These are phyloP conservation scores for Jimgerdemannia lactiflua DNA, from an alignment of 192 early-diverging fungal species.

Conservation along the genomic window DNA sequence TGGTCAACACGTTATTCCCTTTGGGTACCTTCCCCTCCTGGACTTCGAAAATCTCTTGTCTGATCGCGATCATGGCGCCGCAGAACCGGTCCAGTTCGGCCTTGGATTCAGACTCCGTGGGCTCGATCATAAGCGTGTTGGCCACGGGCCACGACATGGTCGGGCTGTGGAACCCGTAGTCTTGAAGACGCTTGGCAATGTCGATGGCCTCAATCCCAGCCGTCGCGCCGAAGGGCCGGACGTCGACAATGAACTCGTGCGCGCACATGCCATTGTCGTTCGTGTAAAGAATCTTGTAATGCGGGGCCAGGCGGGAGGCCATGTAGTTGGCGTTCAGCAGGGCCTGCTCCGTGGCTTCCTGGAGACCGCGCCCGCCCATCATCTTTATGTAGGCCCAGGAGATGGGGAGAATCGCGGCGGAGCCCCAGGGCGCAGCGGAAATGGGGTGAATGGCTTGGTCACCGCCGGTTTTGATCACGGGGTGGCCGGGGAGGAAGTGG, in stretches of 20 bases:
- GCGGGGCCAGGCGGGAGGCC: slow-evolving; percentile 81
- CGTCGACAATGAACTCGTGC: slow-evolving; percentile 99
- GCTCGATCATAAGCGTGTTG: slow-evolving; percentile 99
- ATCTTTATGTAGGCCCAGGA: slow-evolving; percentile 99
- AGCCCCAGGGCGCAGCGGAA: slow-evolving; percentile 96
- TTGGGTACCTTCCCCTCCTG: slow-evolving; percentile 83
- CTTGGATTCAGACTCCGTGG: slow-evolving; percentile 95
- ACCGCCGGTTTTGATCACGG: slow-evolving; percentile 70
- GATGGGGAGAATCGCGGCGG: slow-evolving; percentile 94
- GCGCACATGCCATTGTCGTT: slow-evolving; percentile 96
- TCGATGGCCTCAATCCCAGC: slow-evolving; percentile 92
- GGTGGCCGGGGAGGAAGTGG: slow-evolving; percentile 93
- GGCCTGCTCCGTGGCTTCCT: slow-evolving; percentile 83
- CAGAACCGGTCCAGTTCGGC: slow-evolving; percentile 96
- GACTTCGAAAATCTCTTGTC: slow-evolving; percentile 87
- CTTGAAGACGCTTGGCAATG: slow-evolving; percentile 98
- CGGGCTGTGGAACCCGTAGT: slow-evolving; percentile 98
- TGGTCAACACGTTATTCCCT: slow-evolving; percentile 83
- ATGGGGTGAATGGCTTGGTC: slow-evolving; percentile 87
- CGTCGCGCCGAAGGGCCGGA: slow-evolving; percentile 77
- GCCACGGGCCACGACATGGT: slow-evolving; percentile 99
- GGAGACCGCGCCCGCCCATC: slow-evolving; percentile 94
- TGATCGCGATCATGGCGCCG: slow-evolving; percentile 97
- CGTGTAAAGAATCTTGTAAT: slow-evolving; percentile 92
- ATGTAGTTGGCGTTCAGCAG: slow-evolving; percentile 99